Evolutionary conservation across 495 filamentous ascomycete species (phyloP).

Genomic region (Hypoxylon fragiforme): DNA sequence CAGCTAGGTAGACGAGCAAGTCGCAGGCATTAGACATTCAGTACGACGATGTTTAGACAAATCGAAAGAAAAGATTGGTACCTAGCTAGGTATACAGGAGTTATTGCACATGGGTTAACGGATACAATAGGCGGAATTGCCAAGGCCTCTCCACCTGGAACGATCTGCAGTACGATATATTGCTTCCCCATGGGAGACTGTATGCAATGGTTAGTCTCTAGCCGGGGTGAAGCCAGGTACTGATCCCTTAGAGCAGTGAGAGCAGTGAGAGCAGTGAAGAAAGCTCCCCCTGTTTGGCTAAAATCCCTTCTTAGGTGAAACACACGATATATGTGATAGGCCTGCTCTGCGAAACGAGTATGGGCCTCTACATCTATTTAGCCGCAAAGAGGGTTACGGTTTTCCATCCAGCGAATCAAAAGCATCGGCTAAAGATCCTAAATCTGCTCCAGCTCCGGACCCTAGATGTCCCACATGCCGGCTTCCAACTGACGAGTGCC

Average conservation of each 20-base stretch:
- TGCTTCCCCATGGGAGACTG: slow-evolving; percentile 32
- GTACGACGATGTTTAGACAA: slow-evolving; percentile 7
- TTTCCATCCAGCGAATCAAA: slow-evolving; percentile 21
- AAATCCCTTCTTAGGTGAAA: slow-evolving; percentile 34
- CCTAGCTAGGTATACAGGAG: background rate
- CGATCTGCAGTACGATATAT: slow-evolving; percentile 27
- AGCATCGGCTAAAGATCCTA: slow-evolving; percentile 24
- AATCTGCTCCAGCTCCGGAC: slow-evolving; percentile 22
- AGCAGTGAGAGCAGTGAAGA: slow-evolving; percentile 16
- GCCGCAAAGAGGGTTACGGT: slow-evolving; percentile 27
- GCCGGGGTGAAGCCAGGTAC: slow-evolving; percentile 30
- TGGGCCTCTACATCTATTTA: slow-evolving; percentile 25
- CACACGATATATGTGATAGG: slow-evolving; percentile 26
- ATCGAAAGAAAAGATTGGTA: background rate
- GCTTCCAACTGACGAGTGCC: slow-evolving; percentile 18
- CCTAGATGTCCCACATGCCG: slow-evolving; percentile 29
- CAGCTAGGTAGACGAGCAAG: background rate
- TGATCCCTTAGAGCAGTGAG: too few species aligned
- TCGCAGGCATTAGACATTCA: slow-evolving; percentile 2
- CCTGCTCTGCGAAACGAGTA: slow-evolving; percentile 31
- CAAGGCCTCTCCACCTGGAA: slow-evolving; percentile 35
- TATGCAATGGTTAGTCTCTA: slow-evolving; percentile 24
- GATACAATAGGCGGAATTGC: slow-evolving; percentile 28
- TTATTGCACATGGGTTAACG: slow-evolving; percentile 15
- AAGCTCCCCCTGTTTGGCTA: slow-evolving; percentile 32